Percentiles rank a stretch among this genome's conserved stretches.
Evolutionary conservation across 2,329 filamentous ascomycete species (phyloP).

Genomic region (Penicillium digitatum): DNA sequence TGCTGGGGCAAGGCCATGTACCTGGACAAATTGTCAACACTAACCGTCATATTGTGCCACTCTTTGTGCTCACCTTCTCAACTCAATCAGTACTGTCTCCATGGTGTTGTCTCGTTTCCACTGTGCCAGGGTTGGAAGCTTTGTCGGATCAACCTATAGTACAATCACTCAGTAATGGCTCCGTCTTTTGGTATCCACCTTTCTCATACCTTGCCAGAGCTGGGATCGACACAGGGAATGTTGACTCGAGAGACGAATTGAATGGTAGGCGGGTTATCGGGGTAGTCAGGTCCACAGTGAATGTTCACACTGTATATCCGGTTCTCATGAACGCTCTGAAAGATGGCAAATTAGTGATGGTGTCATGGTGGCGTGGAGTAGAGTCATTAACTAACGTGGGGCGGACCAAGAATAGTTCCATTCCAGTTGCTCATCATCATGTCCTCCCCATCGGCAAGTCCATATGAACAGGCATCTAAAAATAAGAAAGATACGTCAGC

Average conservation of each 20-base stretch:
- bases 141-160: slow-evolving; percentile 69
- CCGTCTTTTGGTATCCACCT: background rate
- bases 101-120: slow-evolving; percentile 95
- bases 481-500: slow-evolving; percentile 24
- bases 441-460: slow-evolving; percentile 88
- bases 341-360: slow-evolving; percentile 13
- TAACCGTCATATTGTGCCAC: background rate
- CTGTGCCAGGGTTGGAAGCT: slow-evolving; percentile 77
- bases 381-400: slow-evolving; percentile 65
- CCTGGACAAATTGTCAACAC: slow-evolving; percentile 48
- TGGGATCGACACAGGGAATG: slow-evolving; percentile 84
- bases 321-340: slow-evolving; percentile 90
- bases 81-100: slow-evolving; percentile 86
- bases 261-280: slow-evolving; percentile 81
- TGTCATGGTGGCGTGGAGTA: background rate
- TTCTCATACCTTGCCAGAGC: slow-evolving; percentile 63
- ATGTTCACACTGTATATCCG: slow-evolving; percentile 98
- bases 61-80: slow-evolving; percentile 60
- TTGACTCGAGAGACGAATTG: slow-evolving; percentile 94
- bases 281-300: slow-evolving; percentile 86
- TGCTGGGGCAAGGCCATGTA: slow-evolving; percentile 89
- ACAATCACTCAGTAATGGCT: slow-evolving; percentile 8
- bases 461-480: slow-evolving; percentile 92
- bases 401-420: slow-evolving; percentile 92
- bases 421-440: slow-evolving; percentile 98